Percentiles rank a stretch among this genome's conserved stretches.
Conservation (phyloP, 345 rosid genomes). For the Barbarea vulgaris region DNA sequence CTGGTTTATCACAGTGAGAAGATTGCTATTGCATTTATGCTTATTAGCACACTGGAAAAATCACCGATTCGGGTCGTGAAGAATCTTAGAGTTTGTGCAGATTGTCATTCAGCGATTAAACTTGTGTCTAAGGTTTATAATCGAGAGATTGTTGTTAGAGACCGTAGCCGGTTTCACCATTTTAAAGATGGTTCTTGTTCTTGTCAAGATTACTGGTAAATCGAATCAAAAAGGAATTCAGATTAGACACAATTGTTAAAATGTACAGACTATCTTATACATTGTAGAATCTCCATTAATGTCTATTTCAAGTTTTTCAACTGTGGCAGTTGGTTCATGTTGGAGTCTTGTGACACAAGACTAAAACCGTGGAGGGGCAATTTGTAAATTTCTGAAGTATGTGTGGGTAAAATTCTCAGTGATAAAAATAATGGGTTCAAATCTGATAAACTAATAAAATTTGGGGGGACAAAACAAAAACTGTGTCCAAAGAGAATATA, state of each 20-base stretch:
- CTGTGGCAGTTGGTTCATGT: neutral
- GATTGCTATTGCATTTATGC: conserved; percentile 82
- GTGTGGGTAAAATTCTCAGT: neutral
- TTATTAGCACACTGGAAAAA: conserved; percentile 55
- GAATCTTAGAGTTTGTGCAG: conserved; percentile 82
- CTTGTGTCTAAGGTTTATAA: conserved; percentile 62
- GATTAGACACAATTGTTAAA: neutral
- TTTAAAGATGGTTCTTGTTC: conserved; percentile 68
- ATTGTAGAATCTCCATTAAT: neutral
- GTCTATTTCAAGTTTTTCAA: neutral
- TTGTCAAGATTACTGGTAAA: conserved; percentile 70
- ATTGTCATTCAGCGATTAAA: conserved; percentile 80
- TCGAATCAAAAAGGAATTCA: neutral
- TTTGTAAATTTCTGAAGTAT: neutral
- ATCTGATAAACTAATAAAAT: neutral
- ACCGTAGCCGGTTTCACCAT: conserved; percentile 81
- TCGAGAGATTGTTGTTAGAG: conserved; percentile 73
- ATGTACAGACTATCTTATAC: neutral
- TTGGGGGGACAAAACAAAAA: neutral
- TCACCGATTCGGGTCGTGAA: conserved; percentile 65
- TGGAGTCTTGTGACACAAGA: neutral
- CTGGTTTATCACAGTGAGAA: conserved; percentile 82
- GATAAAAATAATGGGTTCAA: neutral
- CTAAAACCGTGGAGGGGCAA: neutral
- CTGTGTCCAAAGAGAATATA: neutral